Percentiles rank a stretch among this genome's conserved stretches.
Evolutionary conservation across 2,329 filamentous ascomycete genomes (phyloP).

Genomic region (Aspergillus viridinutans): DNA sequence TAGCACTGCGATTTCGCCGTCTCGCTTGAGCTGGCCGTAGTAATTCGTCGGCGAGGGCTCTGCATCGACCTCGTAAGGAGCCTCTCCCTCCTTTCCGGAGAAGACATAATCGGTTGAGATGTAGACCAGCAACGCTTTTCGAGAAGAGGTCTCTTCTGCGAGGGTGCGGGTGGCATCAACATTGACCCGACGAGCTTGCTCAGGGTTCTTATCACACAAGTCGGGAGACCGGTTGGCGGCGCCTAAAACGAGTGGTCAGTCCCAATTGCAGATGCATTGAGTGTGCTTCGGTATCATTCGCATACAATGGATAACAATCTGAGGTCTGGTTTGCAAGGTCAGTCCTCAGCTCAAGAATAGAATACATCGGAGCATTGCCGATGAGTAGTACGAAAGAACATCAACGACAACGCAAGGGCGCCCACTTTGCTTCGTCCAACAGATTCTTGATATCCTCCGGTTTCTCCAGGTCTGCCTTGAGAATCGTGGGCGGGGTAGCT

Average conservation of each 20-base stretch:
- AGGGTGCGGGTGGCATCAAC: slow-evolving; percentile 65
- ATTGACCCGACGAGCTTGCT: slow-evolving; percentile 69
- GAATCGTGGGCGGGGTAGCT: slow-evolving; percentile 64
- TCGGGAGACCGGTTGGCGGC: slow-evolving; percentile 87
- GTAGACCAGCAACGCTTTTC: slow-evolving; percentile 54
- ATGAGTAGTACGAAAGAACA: background rate
- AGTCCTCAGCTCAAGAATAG: background rate
- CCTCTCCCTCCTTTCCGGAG: slow-evolving; percentile 72
- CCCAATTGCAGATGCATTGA: background rate
- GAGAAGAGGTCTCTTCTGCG: slow-evolving; percentile 60
- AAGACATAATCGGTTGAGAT: slow-evolving; percentile 74
- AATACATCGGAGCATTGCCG: background rate
- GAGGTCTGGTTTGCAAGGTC: slow-evolving; percentile 50
- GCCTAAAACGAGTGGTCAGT: slow-evolving; percentile 46
- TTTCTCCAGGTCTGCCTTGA: slow-evolving; percentile 53
- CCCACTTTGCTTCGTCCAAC: slow-evolving; percentile 52
- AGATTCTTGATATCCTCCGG: slow-evolving; percentile 43
- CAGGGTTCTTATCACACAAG: slow-evolving; percentile 74
- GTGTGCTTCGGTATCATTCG: slow-evolving; percentile 1
- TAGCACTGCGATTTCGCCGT: slow-evolving; percentile 68
- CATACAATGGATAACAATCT: slow-evolving; percentile 78
- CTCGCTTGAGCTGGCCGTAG: slow-evolving; percentile 70
- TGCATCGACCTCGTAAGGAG: slow-evolving; percentile 69
- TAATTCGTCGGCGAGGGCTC: slow-evolving; percentile 69
- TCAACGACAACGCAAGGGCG: background rate